Percentiles rank a stretch among this genome's conserved stretches.
These are phyloP conservation scores for Penicillium sp. DNA, from an alignment of 2,329 filamentous ascomycete species.

Conservation along the genomic window DNA sequence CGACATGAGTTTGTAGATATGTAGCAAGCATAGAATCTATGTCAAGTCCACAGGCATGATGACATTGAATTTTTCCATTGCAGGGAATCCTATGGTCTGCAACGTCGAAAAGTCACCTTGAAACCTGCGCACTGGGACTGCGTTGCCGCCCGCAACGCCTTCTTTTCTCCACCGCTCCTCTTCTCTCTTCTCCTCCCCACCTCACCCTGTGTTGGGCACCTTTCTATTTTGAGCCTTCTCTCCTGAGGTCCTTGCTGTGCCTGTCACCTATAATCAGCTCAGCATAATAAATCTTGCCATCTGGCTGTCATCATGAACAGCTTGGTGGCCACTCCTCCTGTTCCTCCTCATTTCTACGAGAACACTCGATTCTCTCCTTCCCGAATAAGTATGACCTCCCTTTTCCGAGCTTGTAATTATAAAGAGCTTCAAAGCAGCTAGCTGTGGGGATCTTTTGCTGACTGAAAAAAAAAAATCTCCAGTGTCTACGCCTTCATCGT, in stretches of 20 bases:
- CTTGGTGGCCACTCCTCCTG: constrained; percentile 54
- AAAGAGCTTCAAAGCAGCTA: not conserved
- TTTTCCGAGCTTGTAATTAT: constrained; percentile 8
- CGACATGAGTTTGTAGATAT: not conserved
- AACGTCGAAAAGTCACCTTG: constrained; percentile 17
- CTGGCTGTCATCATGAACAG: constrained; percentile 55
- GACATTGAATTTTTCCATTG: not conserved
- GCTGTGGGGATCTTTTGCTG: constrained; percentile 11
- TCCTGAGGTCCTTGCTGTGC: constrained; percentile 2
- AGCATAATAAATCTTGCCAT: constrained; percentile 20
- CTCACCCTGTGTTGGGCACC: constrained; percentile 17
- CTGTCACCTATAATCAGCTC: constrained; percentile 1
- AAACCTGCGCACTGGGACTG: constrained; percentile 23
- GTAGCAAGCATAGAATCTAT: not conserved
- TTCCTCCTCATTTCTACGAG: constrained; percentile 61
- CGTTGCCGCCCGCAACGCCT: constrained; percentile 38
- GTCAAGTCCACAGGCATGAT: not conserved
- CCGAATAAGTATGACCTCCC: constrained; percentile 51
- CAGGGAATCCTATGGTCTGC: constrained; percentile 3
- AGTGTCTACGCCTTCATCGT: constrained; percentile 40
- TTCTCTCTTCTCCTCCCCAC: constrained; percentile 25
- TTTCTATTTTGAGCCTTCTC: constrained; percentile 8
- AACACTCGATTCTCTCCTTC: constrained; percentile 57
- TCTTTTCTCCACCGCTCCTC: constrained; percentile 33
- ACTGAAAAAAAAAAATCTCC: constrained; percentile 7